A percentile compares a stretch with the other conserved stretches of the same genome.
Evolutionary conservation across 441 rosid genomes (phyloP).

Genomic region (Populus hybrid): DNA sequence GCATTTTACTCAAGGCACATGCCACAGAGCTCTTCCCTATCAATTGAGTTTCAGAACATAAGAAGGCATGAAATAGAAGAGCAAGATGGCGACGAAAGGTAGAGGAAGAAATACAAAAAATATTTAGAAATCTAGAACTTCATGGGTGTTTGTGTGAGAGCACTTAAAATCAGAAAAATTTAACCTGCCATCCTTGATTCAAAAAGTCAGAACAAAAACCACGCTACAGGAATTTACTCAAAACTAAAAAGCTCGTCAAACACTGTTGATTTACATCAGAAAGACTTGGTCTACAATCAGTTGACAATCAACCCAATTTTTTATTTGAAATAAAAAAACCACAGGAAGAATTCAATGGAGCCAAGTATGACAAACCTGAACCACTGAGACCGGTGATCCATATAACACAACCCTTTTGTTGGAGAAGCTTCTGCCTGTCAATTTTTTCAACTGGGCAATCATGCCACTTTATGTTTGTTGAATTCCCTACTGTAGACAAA

Average conservation of each 20-base stretch:
- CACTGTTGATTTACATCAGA: neutral
- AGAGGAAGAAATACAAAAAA: no score
- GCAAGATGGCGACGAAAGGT: neutral
- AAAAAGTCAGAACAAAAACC: neutral
- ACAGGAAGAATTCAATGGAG: neutral
- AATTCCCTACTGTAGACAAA: slow-evolving; percentile 40
- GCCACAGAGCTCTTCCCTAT: slow-evolving; percentile 88
- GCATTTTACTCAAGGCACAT: slow-evolving; percentile 61
- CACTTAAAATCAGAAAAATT: neutral
- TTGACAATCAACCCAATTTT: neutral
- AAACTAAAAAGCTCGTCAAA: neutral
- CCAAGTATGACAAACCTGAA: slow-evolving; percentile 49
- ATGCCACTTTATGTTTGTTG: slow-evolving; percentile 87
- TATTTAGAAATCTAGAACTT: neutral
- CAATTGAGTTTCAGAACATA: neutral
- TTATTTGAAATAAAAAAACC: neutral
- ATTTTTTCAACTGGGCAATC: slow-evolving; percentile 62
- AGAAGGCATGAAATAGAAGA: neutral
- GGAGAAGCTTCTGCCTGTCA: slow-evolving; percentile 62
- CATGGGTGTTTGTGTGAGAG: neutral
- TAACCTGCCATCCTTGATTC: neutral
- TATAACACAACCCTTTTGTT: slow-evolving; percentile 85
- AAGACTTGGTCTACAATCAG: neutral
- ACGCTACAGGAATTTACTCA: neutral
- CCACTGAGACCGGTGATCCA: slow-evolving; percentile 98